Evolutionary conservation across 441 rosid genomes (phyloP), one percentile per base, ranked within the genome.

Genomic region (Arabidopsis lyrata): DNA sequence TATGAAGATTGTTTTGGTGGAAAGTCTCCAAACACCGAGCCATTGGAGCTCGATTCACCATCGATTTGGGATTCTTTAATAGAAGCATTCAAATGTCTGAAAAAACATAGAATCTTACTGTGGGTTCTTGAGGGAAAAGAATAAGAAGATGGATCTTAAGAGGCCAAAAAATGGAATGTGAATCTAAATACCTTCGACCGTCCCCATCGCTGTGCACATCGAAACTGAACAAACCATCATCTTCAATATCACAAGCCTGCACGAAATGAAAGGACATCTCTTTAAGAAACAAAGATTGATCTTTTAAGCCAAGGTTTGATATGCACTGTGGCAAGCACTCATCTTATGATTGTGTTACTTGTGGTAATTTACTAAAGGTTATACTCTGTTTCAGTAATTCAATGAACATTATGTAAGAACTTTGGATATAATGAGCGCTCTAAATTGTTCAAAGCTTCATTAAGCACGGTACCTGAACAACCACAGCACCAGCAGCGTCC

Each of bases 401-500:
- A 50, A 16, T 60, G 24, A 74, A 45, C 22, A 32, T 45, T 24
- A 10, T 35, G 45, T 0, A 16, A 1, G 11, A 35, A 20, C 38
- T 3, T 44, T 20, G 29, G 24, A 59, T 70, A 70, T n/a, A 48
- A 70, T 7, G 50, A 10, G 2, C 0, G 3, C 36, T 0, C 29
- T 2, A 57, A 6, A 41, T 3, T 44, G 66, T 8, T 18, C 31
- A 45, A 31, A 44, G 22, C 22, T 44, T 45, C 32, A 66, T 2
- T 64, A 12, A 58, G 39, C 52, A 49, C 9, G 65, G 15, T 77
- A 90, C 99, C 95, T 95, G 98, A 66, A 95, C 83, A 27, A 95
- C 75, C 31, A 95, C 96, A 44, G 99, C 99, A 60, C 97, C 97
- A 4, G 97, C 99, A 52, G 94, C 99, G 54, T 92, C 99, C n/a